phyloP scores from a whole-genome alignment of 1,139 yeast genomes.

The Sugiyamaella grinbergsii region DNA sequence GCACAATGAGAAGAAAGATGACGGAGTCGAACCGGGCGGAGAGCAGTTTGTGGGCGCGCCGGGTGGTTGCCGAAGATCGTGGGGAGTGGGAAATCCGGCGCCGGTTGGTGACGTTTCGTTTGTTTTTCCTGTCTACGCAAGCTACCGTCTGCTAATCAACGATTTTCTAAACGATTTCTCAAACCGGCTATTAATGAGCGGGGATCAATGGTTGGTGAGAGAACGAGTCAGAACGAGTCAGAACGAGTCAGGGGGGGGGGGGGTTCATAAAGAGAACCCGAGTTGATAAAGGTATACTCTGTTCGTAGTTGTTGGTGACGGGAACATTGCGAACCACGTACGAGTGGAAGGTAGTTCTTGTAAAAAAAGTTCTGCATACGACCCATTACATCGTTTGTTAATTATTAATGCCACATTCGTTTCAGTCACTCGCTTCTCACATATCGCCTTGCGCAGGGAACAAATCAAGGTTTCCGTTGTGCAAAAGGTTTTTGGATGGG shows the following conservation, averaged over 20 bases:
- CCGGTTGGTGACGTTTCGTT: too few species aligned
- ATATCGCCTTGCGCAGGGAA: background rate
- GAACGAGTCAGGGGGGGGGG: too few species aligned
- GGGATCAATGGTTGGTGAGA: background rate
- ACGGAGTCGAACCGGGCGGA: too few species aligned
- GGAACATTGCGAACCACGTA: too few species aligned
- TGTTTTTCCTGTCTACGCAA: background rate
- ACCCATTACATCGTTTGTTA: background rate
- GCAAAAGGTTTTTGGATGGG: background rate
- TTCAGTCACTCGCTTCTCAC: background rate
- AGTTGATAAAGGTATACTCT: too few species aligned
- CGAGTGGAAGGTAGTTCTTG: too few species aligned
- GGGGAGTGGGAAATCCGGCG: background rate
- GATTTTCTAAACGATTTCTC: slow-evolving; percentile 5
- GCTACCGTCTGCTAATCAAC: background rate
- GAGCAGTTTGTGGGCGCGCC: too few species aligned
- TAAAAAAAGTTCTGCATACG: too few species aligned
- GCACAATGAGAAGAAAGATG: too few species aligned
- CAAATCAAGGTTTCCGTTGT: background rate
- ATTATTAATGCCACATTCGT: background rate
- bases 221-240: background rate
- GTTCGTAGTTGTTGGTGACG: too few species aligned
- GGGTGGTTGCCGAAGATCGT: background rate
- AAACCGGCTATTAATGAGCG: background rate
- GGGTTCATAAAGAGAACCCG: too few species aligned